A percentile compares a stretch with the other conserved stretches of the same genome.
Evolutionary conservation across 2,329 filamentous ascomycete genomes (phyloP).

Genomic region (Simplicillium aogashimaense): DNA sequence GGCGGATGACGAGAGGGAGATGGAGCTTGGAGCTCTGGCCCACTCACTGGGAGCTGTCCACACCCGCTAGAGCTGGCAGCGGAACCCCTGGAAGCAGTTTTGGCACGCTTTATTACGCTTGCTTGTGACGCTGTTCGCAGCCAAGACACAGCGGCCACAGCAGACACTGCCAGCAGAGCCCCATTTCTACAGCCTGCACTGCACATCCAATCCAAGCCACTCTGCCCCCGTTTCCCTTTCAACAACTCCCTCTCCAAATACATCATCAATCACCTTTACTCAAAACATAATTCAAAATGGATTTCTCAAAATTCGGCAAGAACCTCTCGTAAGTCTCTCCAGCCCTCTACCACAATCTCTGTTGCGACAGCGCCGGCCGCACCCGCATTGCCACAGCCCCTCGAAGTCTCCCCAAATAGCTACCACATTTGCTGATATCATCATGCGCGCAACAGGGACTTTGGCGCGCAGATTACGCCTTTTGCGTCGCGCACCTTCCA

Average conservation of each 20-base stretch:
- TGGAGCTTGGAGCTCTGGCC: too few relatives aligned
- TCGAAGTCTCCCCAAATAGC: constrained; percentile 2
- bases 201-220: constrained; percentile 3
- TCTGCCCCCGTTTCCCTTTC: constrained; percentile 2
- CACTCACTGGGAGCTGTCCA: too few relatives aligned
- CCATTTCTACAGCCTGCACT: constrained; percentile 4
- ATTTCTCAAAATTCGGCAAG: constrained; percentile 50
- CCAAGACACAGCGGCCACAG: too few relatives aligned
- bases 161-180: too few relatives aligned
- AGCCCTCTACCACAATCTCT: not conserved
- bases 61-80: too few relatives aligned
- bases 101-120: too few relatives aligned
- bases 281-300: constrained; percentile 30
- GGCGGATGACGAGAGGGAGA: too few relatives aligned
- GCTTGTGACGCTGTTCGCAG: too few relatives aligned
- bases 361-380: constrained; percentile 4
- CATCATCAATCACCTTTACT: not conserved
- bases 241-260: not conserved
- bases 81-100: too few relatives aligned
- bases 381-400: constrained; percentile 1
- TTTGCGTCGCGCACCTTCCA: constrained; percentile 92
- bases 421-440: constrained; percentile 2
- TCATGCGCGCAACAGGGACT: constrained; percentile 26
- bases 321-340: constrained; percentile 38
- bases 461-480: constrained; percentile 78